Evolutionary conservation across 177 flowering plant species (phyloP), one percentile per base, ranked within the genome.

Genomic region (Vitis hybrid): DNA sequence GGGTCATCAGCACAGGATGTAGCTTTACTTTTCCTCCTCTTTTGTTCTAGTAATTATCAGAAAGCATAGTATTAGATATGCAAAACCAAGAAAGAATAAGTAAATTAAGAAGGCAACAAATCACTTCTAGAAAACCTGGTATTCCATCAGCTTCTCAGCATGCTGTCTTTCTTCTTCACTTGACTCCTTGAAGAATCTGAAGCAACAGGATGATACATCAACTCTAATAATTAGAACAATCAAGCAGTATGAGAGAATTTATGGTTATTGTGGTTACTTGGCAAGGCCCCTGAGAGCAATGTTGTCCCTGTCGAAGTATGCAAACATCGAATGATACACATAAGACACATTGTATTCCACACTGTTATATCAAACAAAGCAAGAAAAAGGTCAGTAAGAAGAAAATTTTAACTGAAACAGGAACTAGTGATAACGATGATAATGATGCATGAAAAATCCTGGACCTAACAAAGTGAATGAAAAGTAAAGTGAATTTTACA

Each of bases 341-440:
- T 93, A 93, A 0, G 98, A 93, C 0, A 84, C 92, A 54, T 79
- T 84, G 86, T 92, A 94, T 68, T 92, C 97, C 82, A 94, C 98
- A 76, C 98, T 93, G 94, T n/a, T 31, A 73, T 39, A 68, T 39
- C 61, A 68, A 59, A 18, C 3, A 50, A 68, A 6, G 19, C 8
- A 59, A 59, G 15, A 5, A 0, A 39, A 7, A 39, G 45, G 45
- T 39, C 45, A 39, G 45, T 39, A 39, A 39, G 7, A 39, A 39
- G 45, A 39, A 39, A 39, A 5, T 39, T 39, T 39, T 39, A 39
- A 39, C 8, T 39, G 45, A 39, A 39, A 39, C 45, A 6, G 45
- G 45, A 39, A 39, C 45, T 39, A 39, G 45, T 39, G 45, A 39
- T 39, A 39, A 39, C 1, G 1, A 39, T 39, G 45, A 39, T 5